Evolutionary conservation across 768 basidiomycete species (phyloP).

Genomic region (Mycena vulgaris): DNA sequence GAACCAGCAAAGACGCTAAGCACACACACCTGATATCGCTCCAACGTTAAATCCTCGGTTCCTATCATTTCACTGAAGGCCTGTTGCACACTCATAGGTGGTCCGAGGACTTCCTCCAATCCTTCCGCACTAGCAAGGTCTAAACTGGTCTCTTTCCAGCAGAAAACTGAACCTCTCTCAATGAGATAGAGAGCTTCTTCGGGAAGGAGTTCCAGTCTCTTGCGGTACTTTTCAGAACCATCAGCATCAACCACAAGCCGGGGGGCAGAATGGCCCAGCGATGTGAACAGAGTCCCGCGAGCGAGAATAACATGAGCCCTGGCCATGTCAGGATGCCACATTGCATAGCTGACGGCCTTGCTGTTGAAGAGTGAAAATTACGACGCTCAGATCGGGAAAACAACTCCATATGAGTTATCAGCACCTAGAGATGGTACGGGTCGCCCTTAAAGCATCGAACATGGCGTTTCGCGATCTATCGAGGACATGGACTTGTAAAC

Average conservation of each 20-base stretch:
- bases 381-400: conserved; percentile 8
- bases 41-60: conserved; percentile 80
- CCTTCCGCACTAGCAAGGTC: conserved; percentile 50
- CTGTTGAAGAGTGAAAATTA: conserved; percentile 53
- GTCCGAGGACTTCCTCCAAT: conserved; percentile 64
- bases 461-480: conserved; percentile 88
- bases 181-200: conserved; percentile 96
- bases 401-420: conserved; percentile 38
- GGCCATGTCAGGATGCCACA: conserved; percentile 80
- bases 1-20: conserved; percentile 1
- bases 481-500: conserved; percentile 85
- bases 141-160: conserved; percentile 73
- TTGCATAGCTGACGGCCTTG: conserved; percentile 84
- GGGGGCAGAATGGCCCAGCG: conserved; percentile 86
- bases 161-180: conserved; percentile 90
- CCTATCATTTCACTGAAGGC: conserved; percentile 91
- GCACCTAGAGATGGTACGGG: conserved; percentile 84
- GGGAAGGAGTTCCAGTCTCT: conserved; percentile 88
- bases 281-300: conserved; percentile 87
- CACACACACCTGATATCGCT: conserved; percentile 85
- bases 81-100: conserved; percentile 93
- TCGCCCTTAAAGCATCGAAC: conserved; percentile 84
- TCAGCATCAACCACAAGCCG: conserved; percentile 55
- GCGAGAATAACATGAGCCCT: conserved; percentile 79
- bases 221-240: conserved; percentile 63